These are phyloP conservation scores for Phytophthora pistaciae DNA, from an alignment of 352 stramenopile genomes.

Conservation along the genomic window DNA sequence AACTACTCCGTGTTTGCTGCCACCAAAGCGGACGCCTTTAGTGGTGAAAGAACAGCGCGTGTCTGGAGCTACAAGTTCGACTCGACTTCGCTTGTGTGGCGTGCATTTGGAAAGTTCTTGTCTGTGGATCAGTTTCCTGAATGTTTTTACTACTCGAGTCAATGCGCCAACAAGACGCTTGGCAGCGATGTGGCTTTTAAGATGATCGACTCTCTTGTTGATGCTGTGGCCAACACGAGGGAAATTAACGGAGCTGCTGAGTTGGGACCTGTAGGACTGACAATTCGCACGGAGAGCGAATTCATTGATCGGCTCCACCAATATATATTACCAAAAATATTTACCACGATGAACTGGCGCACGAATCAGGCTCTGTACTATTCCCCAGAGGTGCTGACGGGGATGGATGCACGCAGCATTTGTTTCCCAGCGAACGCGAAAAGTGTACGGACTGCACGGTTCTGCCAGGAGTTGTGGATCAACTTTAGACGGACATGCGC, in stretches of 20 bases:
- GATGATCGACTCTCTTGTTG: constrained; percentile 34
- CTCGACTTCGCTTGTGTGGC: constrained; percentile 34
- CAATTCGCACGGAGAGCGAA: constrained; percentile 17
- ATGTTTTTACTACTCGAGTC: constrained; percentile 28
- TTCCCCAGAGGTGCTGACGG: constrained; percentile 13
- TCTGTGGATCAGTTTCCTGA: constrained; percentile 23
- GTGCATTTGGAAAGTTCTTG: constrained; percentile 31
- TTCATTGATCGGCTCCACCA: constrained; percentile 49
- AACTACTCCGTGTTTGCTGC: constrained; percentile 29
- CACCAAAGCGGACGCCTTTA: constrained; percentile 16
- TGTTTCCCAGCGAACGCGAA: constrained; percentile 19
- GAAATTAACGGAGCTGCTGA: neutral
- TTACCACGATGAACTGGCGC: constrained; percentile 29
- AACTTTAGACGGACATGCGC: constrained; percentile 23
- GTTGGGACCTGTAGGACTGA: constrained; percentile 4
- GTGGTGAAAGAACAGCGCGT: constrained; percentile 1
- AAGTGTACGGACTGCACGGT: neutral
- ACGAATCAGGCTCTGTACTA: constrained; percentile 43
- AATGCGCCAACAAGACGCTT: constrained; percentile 6
- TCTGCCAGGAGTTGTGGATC: constrained; percentile 27
- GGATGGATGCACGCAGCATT: constrained; percentile 1
- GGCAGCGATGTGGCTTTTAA: constrained; percentile 25
- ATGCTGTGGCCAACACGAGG: neutral
- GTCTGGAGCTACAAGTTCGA: constrained; percentile 51
- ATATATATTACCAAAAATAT: constrained; percentile 38